These are phyloP conservation scores for Thraustotheca clavata DNA, from an alignment of 352 stramenopile species.

Conservation along the genomic window DNA sequence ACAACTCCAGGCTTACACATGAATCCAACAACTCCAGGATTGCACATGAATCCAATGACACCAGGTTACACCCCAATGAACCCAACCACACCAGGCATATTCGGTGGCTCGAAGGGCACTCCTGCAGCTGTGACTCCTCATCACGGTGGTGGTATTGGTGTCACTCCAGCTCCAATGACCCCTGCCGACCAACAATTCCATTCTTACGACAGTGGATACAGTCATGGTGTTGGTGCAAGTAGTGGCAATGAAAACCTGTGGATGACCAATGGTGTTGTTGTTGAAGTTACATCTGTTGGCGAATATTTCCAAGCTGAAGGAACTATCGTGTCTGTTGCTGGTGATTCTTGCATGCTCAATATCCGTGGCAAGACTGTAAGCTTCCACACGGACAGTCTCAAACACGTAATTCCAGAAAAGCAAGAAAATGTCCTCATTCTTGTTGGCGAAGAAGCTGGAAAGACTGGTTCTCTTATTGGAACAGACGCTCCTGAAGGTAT, in stretches of 20 bases:
- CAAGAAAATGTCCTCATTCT: constrained; percentile 84
- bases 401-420: constrained; percentile 76
- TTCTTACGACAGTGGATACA: constrained; percentile 19
- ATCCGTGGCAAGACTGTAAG: constrained; percentile 62
- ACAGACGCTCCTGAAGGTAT: constrained; percentile 82
- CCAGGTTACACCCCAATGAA: constrained; percentile 78
- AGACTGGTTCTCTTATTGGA: constrained; percentile 77
- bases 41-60: constrained; percentile 81
- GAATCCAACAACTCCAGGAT: constrained; percentile 54
- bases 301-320: constrained; percentile 61
- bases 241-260: constrained; percentile 62
- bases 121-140: constrained; percentile 7
- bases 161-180: constrained; percentile 51
- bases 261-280: constrained; percentile 84
- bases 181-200: constrained; percentile 40
- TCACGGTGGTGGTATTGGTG: constrained; percentile 3
- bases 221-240: constrained; percentile 23
- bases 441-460: constrained; percentile 74
- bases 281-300: constrained; percentile 50
- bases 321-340: constrained; percentile 62
- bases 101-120: constrained; percentile 30
- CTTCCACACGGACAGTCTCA: constrained; percentile 55
- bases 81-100: constrained; percentile 79
- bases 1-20: too few relatives aligned
- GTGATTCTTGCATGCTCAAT: constrained; percentile 69